Percentiles rank a stretch among this genome's conserved stretches.
phyloP scores from a whole-genome alignment of 805 yeast genomes.

The Millerozyma acaciae region DNA sequence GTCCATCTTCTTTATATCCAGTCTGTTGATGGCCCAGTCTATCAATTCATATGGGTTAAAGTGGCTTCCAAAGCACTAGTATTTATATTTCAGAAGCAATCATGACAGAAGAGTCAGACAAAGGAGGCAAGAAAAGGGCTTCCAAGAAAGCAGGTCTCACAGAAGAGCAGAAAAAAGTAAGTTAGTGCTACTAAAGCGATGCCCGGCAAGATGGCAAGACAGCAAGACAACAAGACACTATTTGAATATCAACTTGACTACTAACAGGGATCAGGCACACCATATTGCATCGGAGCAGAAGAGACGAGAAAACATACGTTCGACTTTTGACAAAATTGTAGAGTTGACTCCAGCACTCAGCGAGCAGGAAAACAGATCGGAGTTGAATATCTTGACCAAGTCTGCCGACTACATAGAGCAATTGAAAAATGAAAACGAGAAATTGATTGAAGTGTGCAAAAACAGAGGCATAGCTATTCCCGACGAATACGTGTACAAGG shows the following conservation, averaged over 20 bases:
- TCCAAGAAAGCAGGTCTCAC: conserved; percentile 27
- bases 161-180: conserved; percentile 35
- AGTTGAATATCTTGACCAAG: conserved; percentile 67
- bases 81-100: no score
- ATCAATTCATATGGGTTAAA: no score
- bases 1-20: no score
- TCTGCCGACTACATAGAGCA: conserved; percentile 52
- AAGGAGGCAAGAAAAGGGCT: conserved; percentile 12
- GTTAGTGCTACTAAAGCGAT: conserved; percentile 10
- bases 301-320: conserved; percentile 78
- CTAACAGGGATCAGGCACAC: conserved; percentile 44
- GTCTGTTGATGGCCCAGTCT: no score
- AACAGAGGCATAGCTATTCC: conserved; percentile 42
- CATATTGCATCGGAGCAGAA: conserved; percentile 86
- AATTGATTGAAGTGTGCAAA: conserved; percentile 40
- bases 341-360: conserved; percentile 69
- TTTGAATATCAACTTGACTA: not conserved
- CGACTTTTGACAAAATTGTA: conserved; percentile 75
- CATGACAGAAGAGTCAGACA: conserved; percentile 1
- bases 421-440: conserved; percentile 47
- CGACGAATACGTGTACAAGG: conserved; percentile 29
- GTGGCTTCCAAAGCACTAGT: no score
- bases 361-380: conserved; percentile 74
- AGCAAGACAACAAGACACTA: not conserved
- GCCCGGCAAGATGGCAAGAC: not conserved